Base-by-base conservation (phyloP, 2,329 filamentous ascomycete genomes). In the Didymellaceae sp. region DNA sequence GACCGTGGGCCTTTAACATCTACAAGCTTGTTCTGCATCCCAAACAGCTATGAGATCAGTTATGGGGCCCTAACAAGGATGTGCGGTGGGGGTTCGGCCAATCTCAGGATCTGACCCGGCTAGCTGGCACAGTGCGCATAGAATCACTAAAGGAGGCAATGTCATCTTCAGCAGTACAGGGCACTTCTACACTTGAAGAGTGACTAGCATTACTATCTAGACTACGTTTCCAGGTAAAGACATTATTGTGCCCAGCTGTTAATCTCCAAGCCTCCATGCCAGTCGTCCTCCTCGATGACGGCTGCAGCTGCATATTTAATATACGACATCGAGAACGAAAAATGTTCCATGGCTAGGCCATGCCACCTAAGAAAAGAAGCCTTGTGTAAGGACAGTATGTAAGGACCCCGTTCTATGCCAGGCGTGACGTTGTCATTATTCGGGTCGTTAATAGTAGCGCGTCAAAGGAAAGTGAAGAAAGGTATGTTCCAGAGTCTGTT, bases 361-460 rank as follows among this genome's bases (percentile, higher is more conserved):
- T 41, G 34, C 30, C 42, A 37, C 32, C 39, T 10, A 37, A 44
- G 46, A 55, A 55, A 17, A 8, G 24, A 47, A 54, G 11, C 33
- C 40, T 43, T 40, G 18, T 40, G 42, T 16, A 45, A n/a, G n/a
- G n/a, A n/a, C n/a, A n/a, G n/a, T n/a, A n/a, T n/a, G n/a, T n/a
- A n/a, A 50, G 45, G 42, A 54, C 34, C 43, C 46, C 52, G 33
- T 55, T 39, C 42, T 55, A 55, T 51, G 20, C 35, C 41, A 45
- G 33, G 28, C 18, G 33, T 30, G 10, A 16, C 18, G 34, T 42
- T 22, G 46, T 47, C 46, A 45, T 51, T 42, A 51, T 18, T 41
- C 11, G 30, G 42, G 42, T 46, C 46, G 28, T 54, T 20, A 38
- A 35, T 30, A 25, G 40, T 45, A 26, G 13, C 31, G 30, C 33